Evolutionary conservation across 23 red algal species (phyloP).

Genomic region (Cyanidium caldarium): DNA sequence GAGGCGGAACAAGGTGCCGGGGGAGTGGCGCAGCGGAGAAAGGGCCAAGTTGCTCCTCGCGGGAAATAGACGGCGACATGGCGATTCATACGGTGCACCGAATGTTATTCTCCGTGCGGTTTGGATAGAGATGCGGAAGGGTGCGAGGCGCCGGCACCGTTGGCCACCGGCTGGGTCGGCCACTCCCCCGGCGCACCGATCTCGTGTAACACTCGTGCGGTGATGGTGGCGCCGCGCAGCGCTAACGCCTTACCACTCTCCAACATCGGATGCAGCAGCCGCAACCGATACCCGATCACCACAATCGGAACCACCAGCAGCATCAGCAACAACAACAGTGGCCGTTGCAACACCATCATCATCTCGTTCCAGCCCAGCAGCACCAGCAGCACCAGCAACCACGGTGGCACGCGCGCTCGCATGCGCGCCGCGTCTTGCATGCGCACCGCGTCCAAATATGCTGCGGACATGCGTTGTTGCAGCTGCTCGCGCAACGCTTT

Average conservation of each 20-base stretch:
- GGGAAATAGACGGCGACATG: no score
- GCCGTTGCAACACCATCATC: constrained; percentile 35
- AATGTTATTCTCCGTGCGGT: background rate
- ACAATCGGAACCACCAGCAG: constrained; percentile 34
- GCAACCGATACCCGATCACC: background rate
- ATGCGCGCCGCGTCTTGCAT: constrained; percentile 62
- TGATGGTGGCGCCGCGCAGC: background rate
- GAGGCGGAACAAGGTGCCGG: no score
- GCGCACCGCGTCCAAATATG: constrained; percentile 77
- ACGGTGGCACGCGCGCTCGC: constrained; percentile 42
- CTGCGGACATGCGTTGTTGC: constrained; percentile 30
- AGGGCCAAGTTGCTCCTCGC: no score
- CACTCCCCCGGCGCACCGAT: constrained; percentile 4
- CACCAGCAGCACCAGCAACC: constrained; percentile 34
- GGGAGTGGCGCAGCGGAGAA: no score
- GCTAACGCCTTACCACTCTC: background rate
- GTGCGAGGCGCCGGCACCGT: background rate
- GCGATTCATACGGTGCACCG: no score
- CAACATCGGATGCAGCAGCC: background rate
- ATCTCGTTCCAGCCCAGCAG: constrained; percentile 86
- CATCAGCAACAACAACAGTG: constrained; percentile 45
- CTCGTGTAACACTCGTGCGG: background rate
- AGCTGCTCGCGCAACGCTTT: constrained; percentile 26
- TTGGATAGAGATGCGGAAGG: background rate
- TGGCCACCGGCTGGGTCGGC: background rate